Evolutionary conservation across 768 basidiomycete genomes (phyloP), one percentile per base, ranked within the genome.

Genomic region (Amanita rubescens): DNA sequence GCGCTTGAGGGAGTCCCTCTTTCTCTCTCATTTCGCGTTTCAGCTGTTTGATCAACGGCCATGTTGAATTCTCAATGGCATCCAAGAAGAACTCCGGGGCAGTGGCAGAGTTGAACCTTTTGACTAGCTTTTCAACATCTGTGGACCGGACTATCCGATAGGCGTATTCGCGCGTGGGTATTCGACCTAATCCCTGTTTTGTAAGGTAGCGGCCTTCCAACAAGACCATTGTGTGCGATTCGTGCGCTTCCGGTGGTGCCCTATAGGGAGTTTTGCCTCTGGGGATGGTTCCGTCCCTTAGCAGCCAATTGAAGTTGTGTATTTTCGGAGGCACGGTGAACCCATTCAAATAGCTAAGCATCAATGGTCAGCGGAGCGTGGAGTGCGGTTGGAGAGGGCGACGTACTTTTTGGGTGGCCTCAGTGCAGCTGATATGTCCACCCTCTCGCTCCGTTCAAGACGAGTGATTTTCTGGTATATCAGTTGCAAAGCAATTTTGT

Each of bases 171-270:
- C 15, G n/a, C 7, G 49, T 17, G 15, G 5, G 7, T 14, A 8
- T 17, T 6, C 38, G 49, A 3, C 27, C 49, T 6, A 1, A 53
- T 5, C 63, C 63, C 52, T 61, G 63, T 19, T 59, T 49, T 14
- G 67, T 54, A 10, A 59, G 59, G 58, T 71, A 68, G 32, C 71
- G 67, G 4, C 66, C 64, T 32, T 70, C 67, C 51, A 72, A 61
- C 15, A 75, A 53, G 59, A 66, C 74, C 17, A 74, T 71, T 46
- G 73, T 73, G 51, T 67, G 67, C 5, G 69, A 58, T 19, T 59
- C 62, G 58, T 76, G 79, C 19, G 71, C 71, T 20, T 63, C 62
- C 2, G 63, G 43, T 0, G 61, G 51, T 19, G 70, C 70, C 6
- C 61, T 47, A 45, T 69, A 69, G 53, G 71, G 67, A 10, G 46